Percentiles rank a stretch among this genome's conserved stretches.
phyloP scores from a whole-genome alignment of 2,329 filamentous ascomycete species.

The Ophiosphaerella narmari region DNA sequence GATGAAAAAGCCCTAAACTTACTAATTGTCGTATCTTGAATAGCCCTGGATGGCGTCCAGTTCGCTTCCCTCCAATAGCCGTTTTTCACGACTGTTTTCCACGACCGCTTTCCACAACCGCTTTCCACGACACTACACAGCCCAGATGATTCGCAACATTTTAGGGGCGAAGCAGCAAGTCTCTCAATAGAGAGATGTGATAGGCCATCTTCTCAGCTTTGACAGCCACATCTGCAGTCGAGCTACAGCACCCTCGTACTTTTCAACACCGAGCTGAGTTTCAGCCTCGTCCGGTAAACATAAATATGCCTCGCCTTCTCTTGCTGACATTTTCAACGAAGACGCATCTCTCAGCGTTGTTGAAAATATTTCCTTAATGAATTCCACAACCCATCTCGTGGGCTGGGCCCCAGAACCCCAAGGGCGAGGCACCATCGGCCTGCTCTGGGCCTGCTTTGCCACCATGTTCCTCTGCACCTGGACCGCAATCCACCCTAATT shows the following conservation, averaged over 20 bases:
- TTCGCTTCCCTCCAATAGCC: neutral
- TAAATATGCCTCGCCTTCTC: neutral
- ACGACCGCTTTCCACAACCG: no score
- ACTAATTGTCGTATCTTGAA: neutral
- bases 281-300: neutral
- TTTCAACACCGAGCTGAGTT: neutral
- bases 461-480: conserved; percentile 41
- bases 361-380: neutral
- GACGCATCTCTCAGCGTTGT: neutral
- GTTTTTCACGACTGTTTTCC: no score
- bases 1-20: no score
- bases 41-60: conserved; percentile 1
- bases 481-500: conserved; percentile 36
- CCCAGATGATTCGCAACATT: no score
- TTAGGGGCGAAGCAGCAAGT: neutral
- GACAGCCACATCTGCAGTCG: neutral
- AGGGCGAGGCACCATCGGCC: conserved; percentile 37
- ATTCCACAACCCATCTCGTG: conserved; percentile 2
- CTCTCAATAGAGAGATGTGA: neutral
- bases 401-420: conserved; percentile 20
- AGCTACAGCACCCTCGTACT: no score
- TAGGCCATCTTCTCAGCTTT: neutral
- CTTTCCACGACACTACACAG: no score
- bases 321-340: neutral
- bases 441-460: conserved; percentile 39